phyloP scores from a whole-genome alignment of 1,139 yeast genomes.

The Scheffersomyces quercinus region DNA sequence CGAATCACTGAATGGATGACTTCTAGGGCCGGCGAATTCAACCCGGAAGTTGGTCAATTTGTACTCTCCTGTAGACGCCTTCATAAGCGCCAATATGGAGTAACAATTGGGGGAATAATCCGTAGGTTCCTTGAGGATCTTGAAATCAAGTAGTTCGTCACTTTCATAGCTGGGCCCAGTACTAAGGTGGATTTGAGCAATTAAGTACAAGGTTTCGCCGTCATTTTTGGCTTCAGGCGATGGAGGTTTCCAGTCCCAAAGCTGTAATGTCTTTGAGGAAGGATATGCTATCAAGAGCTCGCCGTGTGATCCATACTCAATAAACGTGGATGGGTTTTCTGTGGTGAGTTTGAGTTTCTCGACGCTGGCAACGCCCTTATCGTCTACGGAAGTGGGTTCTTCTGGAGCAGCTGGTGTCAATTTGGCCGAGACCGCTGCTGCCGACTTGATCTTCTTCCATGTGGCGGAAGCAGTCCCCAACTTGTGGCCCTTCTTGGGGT shows the following conservation, averaged over 20 bases:
- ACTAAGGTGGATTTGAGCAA: slow-evolving; percentile 6
- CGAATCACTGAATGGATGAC: not conserved
- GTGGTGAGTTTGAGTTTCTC: slow-evolving; percentile 3
- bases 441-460: slow-evolving; percentile 46
- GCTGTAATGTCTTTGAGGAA: slow-evolving; percentile 30
- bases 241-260: slow-evolving; percentile 54
- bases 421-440: slow-evolving; percentile 14
- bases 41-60: not conserved
- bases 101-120: not conserved
- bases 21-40: not conserved
- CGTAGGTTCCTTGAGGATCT: not conserved
- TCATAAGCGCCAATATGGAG: slow-evolving; percentile 3
- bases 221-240: slow-evolving; percentile 15
- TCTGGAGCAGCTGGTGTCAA: not conserved
- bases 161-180: not conserved
- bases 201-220: slow-evolving; percentile 37
- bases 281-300: slow-evolving; percentile 43
- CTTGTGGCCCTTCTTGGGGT: slow-evolving; percentile 33
- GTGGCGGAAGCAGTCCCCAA: slow-evolving; percentile 46
- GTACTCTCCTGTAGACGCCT: not conserved
- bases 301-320: slow-evolving; percentile 44
- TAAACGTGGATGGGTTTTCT: slow-evolving; percentile 1
- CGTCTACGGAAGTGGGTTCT: not conserved
- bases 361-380: slow-evolving; percentile 5
- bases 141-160: not conserved